Conservation (phyloP, 441 rosid genomes). For the Omphalea diandra region DNA sequence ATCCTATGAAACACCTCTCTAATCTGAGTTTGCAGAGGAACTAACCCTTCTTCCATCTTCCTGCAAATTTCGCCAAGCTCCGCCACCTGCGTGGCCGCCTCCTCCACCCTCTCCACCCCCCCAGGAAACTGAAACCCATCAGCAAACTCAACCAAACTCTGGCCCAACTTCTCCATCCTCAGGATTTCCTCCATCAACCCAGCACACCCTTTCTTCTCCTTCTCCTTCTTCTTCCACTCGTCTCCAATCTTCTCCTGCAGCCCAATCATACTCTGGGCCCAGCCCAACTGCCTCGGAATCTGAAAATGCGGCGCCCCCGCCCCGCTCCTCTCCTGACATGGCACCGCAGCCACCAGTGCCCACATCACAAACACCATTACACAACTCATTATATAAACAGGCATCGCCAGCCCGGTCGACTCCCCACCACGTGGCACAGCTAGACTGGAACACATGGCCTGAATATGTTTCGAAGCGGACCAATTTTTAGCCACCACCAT, state of each 20-base stretch:
- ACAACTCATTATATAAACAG: conserved; percentile 66
- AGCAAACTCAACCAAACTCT: conserved; percentile 55
- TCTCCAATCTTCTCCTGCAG: conserved; percentile 82
- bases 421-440: conserved; percentile 70
- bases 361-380: conserved; percentile 74
- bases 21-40: conserved; percentile 79
- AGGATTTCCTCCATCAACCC: conserved; percentile 80
- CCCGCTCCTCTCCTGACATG: conserved; percentile 90
- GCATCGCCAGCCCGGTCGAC: conserved; percentile 54
- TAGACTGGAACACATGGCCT: conserved; percentile 66
- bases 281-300: conserved; percentile 60
- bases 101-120: conserved; percentile 56
- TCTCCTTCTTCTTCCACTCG: conserved; percentile 98
- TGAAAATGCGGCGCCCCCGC: conserved; percentile 61
- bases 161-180: conserved; percentile 75
- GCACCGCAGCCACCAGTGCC: conserved; percentile 78
- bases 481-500: conserved; percentile 71
- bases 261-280: conserved; percentile 70
- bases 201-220: conserved; percentile 84
- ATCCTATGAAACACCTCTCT: conserved; percentile 89
- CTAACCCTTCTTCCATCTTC: conserved; percentile 80
- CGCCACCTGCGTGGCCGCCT: conserved; percentile 47
- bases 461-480: conserved; percentile 95
- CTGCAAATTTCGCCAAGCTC: conserved; percentile 74
- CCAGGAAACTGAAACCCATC: conserved; percentile 67